Conservation (phyloP, 2,329 filamentous ascomycete genomes). For the Phialocephala subalpina region DNA sequence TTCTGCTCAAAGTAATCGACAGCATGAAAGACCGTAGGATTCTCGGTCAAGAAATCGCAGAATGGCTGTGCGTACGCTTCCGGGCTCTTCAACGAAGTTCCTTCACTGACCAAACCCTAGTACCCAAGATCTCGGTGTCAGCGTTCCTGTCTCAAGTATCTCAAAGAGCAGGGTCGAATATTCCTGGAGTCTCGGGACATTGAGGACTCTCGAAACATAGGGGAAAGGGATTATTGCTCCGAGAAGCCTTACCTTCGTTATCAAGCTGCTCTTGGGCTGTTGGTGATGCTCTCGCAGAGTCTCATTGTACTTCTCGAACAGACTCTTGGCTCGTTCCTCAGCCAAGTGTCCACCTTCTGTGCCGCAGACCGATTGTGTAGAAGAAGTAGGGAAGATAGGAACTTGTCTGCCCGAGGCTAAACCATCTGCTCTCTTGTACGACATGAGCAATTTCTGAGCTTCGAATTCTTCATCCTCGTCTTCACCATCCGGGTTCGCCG, state of each 20-base stretch:
- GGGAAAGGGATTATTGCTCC: too few relatives aligned
- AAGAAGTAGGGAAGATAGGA: neutral
- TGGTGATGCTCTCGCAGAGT: constrained; percentile 13
- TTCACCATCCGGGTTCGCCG: too few relatives aligned
- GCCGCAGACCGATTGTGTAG: neutral
- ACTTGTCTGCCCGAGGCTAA: too few relatives aligned
- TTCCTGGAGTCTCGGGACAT: too few relatives aligned
- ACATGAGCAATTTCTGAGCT: too few relatives aligned
- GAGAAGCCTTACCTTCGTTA: too few relatives aligned
- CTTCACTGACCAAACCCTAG: constrained; percentile 18
- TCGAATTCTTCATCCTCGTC: too few relatives aligned
- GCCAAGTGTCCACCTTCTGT: neutral
- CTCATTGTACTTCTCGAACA: constrained; percentile 36
- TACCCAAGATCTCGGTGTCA: too few relatives aligned
- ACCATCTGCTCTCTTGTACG: too few relatives aligned
- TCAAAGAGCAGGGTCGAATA: too few relatives aligned
- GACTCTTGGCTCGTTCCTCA: constrained; percentile 21
- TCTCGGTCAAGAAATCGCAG: constrained; percentile 84
- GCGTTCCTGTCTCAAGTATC: too few relatives aligned
- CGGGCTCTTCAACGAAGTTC: constrained; percentile 46
- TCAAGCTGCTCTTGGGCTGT: constrained; percentile 19
- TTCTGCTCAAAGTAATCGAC: constrained; percentile 81
- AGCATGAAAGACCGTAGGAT: constrained; percentile 93
- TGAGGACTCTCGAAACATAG: too few relatives aligned
- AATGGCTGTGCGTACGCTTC: constrained; percentile 84